phyloP scores from a whole-genome alignment of 2,329 filamentous ascomycete genomes.

The Metarhizium robertsii region DNA sequence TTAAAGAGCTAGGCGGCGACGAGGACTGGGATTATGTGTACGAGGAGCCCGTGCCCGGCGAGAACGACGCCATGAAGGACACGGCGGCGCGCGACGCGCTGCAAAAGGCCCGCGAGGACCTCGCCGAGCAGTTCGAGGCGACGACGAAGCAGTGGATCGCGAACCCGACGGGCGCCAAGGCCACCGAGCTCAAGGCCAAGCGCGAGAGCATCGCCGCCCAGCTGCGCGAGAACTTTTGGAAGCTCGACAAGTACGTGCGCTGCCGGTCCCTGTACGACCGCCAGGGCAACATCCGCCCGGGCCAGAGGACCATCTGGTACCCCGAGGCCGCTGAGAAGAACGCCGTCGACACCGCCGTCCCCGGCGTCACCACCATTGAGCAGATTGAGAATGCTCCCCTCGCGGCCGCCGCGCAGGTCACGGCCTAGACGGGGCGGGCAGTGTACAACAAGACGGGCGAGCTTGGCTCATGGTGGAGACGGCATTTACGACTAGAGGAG shows the following conservation, averaged over 20 bases:
- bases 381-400: not conserved
- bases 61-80: slow-evolving; percentile 46
- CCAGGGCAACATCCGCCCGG: slow-evolving; percentile 4
- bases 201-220: slow-evolving; percentile 39
- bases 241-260: slow-evolving; percentile 57
- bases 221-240: slow-evolving; percentile 57
- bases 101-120: slow-evolving; percentile 37
- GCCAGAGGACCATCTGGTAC: slow-evolving; percentile 4
- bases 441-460: not conserved
- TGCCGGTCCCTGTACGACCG: slow-evolving; percentile 56
- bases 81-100: slow-evolving; percentile 36
- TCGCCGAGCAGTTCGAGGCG: slow-evolving; percentile 48
- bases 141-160: slow-evolving; percentile 51
- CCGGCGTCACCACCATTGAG: not conserved
- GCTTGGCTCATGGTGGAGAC: not conserved
- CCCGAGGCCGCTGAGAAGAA: not conserved
- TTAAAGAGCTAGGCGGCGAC: slow-evolving; percentile 48
- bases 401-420: not conserved
- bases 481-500: not conserved
- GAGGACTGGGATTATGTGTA: slow-evolving; percentile 60
- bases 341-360: not conserved
- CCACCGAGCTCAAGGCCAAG: slow-evolving; percentile 17
- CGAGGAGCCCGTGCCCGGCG: slow-evolving; percentile 46
- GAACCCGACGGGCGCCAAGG: slow-evolving; percentile 16
- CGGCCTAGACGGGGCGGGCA: not conserved